Evolutionary conservation across 768 basidiomycete species (phyloP).

Genomic region (Lanmaoa rubissima): DNA sequence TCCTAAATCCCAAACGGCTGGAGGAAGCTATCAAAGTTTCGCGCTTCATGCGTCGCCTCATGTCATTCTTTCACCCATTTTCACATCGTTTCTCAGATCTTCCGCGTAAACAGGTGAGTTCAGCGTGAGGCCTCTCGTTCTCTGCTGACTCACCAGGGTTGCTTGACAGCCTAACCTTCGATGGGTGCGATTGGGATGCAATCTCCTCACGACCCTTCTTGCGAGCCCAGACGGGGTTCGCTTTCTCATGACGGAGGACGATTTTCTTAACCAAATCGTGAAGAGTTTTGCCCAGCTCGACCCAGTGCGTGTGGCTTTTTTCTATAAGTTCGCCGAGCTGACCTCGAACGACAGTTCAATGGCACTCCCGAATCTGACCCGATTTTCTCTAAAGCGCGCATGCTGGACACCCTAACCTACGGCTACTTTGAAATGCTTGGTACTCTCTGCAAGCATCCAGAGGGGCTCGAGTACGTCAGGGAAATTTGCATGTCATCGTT

Average conservation of each 20-base stretch:
- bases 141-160: background rate
- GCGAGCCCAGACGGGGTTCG: slow-evolving; percentile 79
- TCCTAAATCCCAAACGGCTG: slow-evolving; percentile 86
- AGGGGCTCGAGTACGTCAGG: slow-evolving; percentile 79
- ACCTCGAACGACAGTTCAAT: slow-evolving; percentile 52
- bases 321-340: background rate
- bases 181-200: slow-evolving; percentile 86
- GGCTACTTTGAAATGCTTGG: slow-evolving; percentile 98
- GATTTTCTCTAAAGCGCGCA: slow-evolving; percentile 79
- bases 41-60: slow-evolving; percentile 85
- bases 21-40: slow-evolving; percentile 93
- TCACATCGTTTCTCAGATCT: slow-evolving; percentile 85
- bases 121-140: background rate
- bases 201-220: slow-evolving; percentile 79
- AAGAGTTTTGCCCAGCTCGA: slow-evolving; percentile 91
- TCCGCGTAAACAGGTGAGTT: slow-evolving; percentile 57
- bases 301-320: slow-evolving; percentile 53
- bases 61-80: slow-evolving; percentile 92
- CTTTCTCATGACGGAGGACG: slow-evolving; percentile 80
- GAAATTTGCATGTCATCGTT: background rate
- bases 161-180: slow-evolving; percentile 61
- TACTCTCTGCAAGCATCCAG: slow-evolving; percentile 79
- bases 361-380: slow-evolving; percentile 71
- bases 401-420: slow-evolving; percentile 79
- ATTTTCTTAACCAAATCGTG: slow-evolving; percentile 77